phyloP scores from a whole-genome alignment of 306 rosid species.

The Glycine latifolia region DNA sequence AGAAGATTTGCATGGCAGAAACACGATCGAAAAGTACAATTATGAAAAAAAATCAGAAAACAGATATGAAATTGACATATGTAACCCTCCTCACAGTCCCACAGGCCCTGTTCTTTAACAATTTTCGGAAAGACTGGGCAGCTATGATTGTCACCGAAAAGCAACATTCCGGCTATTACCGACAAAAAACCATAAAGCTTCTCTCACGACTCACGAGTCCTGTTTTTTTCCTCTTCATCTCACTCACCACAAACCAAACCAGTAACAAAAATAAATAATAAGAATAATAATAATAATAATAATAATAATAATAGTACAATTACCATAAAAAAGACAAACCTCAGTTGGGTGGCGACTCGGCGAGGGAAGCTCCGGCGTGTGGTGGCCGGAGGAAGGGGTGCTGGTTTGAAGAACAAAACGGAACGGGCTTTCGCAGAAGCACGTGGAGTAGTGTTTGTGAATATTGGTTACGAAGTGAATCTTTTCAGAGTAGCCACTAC shows the following conservation, averaged over 20 bases:
- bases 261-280: no score
- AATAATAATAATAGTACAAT: background rate
- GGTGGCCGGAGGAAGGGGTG: slow-evolving; percentile 59
- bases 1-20: slow-evolving; percentile 55
- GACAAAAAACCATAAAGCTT: slow-evolving; percentile 43
- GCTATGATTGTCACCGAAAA: slow-evolving; percentile 31
- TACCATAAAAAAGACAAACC: slow-evolving; percentile 58
- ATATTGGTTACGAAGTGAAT: slow-evolving; percentile 40
- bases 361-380: slow-evolving; percentile 78
- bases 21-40: slow-evolving; percentile 51
- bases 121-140: background rate
- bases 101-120: background rate
- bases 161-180: slow-evolving; percentile 36
- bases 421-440: slow-evolving; percentile 79
- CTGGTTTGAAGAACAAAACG: slow-evolving; percentile 71
- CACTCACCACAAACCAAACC: background rate
- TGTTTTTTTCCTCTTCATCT: background rate
- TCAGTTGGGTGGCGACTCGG: slow-evolving; percentile 59
- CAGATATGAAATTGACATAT: slow-evolving; percentile 43
- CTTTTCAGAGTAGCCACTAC: slow-evolving; percentile 51
- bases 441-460: slow-evolving; percentile 24
- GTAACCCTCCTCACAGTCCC: slow-evolving; percentile 38
- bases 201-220: background rate
- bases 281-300: background rate
- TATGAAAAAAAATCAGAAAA: slow-evolving; percentile 32